Percentiles rank a stretch among this genome's conserved stretches.
Evolutionary conservation across 1,284 basidiomycete genomes (phyloP).

Genomic region (Ustilago esculenta): DNA sequence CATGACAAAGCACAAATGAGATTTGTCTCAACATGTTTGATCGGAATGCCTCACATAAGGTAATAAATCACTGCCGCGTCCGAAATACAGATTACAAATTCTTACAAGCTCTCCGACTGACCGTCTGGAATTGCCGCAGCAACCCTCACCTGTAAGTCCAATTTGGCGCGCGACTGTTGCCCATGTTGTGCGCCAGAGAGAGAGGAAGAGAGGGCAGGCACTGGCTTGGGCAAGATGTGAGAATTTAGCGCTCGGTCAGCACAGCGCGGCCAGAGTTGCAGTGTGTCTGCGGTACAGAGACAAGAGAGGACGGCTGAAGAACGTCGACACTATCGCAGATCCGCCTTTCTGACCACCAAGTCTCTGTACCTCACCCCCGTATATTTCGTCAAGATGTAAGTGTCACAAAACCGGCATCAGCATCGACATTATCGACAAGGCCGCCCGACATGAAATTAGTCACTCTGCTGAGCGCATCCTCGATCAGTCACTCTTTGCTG

Average conservation of each 20-base stretch:
- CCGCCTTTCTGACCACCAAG: constrained; percentile 41
- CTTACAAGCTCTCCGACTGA: neutral
- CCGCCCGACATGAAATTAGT: too few species aligned
- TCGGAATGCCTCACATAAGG: neutral
- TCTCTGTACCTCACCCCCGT: constrained; percentile 36
- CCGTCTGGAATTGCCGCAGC: constrained; percentile 46
- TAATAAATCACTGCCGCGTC: too few species aligned
- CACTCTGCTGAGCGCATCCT: too few species aligned
- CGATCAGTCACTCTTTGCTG: too few species aligned
- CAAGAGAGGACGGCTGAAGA: constrained; percentile 14
- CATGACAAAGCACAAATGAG: too few species aligned
- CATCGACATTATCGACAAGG: too few species aligned
- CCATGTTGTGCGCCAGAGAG: neutral
- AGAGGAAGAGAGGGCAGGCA: neutral
- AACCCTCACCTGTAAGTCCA: constrained; percentile 1
- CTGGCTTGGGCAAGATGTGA: neutral
- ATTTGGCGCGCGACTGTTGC: neutral
- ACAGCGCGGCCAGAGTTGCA: constrained; percentile 7
- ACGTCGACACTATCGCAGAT: constrained; percentile 28
- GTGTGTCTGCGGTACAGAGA: neutral
- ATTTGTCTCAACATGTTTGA: too few species aligned
- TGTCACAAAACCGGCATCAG: constrained; percentile 3
- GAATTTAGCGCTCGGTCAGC: neutral
- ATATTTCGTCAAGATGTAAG: constrained; percentile 55
- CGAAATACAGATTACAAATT: neutral